Evolutionary conservation across 108 stramenopile species (phyloP), one percentile per base, ranked within the genome.

Genomic region (Cyclotella baltica): DNA sequence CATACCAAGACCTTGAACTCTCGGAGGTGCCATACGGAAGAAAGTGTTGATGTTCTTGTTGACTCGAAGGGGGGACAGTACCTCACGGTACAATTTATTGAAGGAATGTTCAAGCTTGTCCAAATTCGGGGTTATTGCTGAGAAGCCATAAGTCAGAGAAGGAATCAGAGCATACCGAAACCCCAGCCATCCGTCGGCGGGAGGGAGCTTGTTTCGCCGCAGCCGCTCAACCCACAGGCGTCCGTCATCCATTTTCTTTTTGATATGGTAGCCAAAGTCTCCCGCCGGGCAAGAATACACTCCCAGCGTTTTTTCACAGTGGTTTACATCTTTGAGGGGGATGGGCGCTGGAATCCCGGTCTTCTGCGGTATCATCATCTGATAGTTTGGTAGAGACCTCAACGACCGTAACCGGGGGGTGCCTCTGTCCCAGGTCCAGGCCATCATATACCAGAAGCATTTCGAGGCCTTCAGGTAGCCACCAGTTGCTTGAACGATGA

Each of bases 381-480:
- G 47, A n/a, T 18, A 19, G 2, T 48, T 28, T 52, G 67, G 67
- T 0, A 69, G 50, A 3, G 48, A 19, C 2, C 18, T 27, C 2
- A 69, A 25, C 1, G 35, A 4, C 25, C 47, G 43, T 4, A 69
- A 48, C 16, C 50, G 48, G 3, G 67, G 51, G 2, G 0, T 8
- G 18, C 72, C 72, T 1, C 3, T 33, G 9, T 0, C 13, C 30
- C 51, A 73, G 5, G 25, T 46, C 62, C 59, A 73, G 18, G 47
- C 9, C 27, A 73, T 36, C 72, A 64, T 63, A 22, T 73, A 73
- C 72, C 72, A 73, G 47, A 73, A 73, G 28, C 59, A 73, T 62
- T 73, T 73, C 1, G 10, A 4, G 3, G 30, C 56, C 25, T 73
- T 73, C 0, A 73, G 30, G 28, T 27, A 46, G 16, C 72, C 72